Percentiles rank a stretch among this genome's conserved stretches.
These are phyloP conservation scores for Vitis hybrid DNA, from an alignment of 177 flowering plant species.

Conservation along the genomic window DNA sequence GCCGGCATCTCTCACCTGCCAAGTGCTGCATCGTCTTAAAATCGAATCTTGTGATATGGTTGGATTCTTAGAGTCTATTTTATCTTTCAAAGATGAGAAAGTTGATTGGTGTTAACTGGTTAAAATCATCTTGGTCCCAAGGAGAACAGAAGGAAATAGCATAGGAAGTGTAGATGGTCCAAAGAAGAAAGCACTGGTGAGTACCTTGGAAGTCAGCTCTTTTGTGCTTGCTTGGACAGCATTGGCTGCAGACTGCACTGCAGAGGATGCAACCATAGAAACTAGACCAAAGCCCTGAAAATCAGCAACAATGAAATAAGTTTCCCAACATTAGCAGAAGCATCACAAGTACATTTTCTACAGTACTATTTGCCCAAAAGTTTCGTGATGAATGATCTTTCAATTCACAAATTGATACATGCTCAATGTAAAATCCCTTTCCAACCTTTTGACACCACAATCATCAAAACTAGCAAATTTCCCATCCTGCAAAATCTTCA, in stretches of 20 bases:
- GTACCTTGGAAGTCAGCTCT: constrained; percentile 77
- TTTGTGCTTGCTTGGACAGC: constrained; percentile 73
- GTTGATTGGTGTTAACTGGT: no score
- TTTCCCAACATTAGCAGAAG: not conserved
- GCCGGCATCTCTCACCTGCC: constrained; percentile 16
- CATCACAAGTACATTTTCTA: not conserved
- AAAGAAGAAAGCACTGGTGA: not conserved
- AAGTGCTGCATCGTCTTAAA: not conserved
- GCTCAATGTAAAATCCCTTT: no score
- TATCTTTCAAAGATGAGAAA: not conserved
- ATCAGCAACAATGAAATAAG: not conserved
- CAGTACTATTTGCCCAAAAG: no score
- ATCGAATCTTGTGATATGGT: not conserved
- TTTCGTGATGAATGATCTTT: no score
- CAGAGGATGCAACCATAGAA: constrained; percentile 69
- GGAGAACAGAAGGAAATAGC: not conserved
- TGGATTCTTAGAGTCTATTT: not conserved
- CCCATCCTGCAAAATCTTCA: no score
- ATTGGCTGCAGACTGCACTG: constrained; percentile 70
- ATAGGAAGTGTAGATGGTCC: not conserved
- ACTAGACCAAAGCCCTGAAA: constrained; percentile 64
- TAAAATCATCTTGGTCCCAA: no score
- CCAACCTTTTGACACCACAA: no score
- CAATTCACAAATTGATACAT: no score
- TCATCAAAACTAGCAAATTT: no score